Evolutionary conservation across 352 stramenopile species (phyloP), one percentile per base, ranked within the genome.

Genomic region (Phytophthora pini): DNA sequence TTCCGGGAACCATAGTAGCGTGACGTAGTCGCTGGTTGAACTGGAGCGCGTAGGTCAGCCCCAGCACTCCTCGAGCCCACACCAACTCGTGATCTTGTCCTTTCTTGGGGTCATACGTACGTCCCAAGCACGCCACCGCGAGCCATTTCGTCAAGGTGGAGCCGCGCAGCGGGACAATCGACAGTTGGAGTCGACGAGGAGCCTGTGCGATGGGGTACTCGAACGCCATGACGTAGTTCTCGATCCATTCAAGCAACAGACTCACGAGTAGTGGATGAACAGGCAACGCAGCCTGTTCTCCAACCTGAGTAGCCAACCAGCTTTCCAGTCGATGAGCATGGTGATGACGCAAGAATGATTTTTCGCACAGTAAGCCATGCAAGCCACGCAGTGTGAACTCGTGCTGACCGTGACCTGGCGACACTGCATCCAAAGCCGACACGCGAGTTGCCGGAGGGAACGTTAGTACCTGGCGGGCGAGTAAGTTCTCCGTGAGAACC

Each of bases 171-270:
- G 83, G 80, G n/a, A 87, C 60, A 52, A 92, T 86, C 2, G 80
- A 82, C 6, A 92, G 62, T 39, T 92, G 80, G 0, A 90, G 72
- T 12, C 62, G 71, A 36, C 77, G 57, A 32, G 83, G 80, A 13
- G 72, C 66, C 55, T 90, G 76, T 0, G 76, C 43, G 17, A 92
- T 79, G 12, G 83, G 80, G 34, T 92, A 92, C 53, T 92, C 83
- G 31, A 92, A 92, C 8, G 83, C 79, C 72, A 92, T 79, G 11
- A 90, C 31, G 55, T 92, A 92, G 45, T 92, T 92, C 55, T 92
- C 83, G 52, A 92, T 82, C 75, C 74, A 92, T 66, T 92, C 83
- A 0, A 89, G 50, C 31, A 89, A 47, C 1, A 92, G 36, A 41
- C 69, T 87, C 20, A 86, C 43, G 5, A 90, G 49, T 13, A 92